Base-by-base conservation (phyloP, 75 land plant species). In the Adiantum capillusveneris region DNA sequence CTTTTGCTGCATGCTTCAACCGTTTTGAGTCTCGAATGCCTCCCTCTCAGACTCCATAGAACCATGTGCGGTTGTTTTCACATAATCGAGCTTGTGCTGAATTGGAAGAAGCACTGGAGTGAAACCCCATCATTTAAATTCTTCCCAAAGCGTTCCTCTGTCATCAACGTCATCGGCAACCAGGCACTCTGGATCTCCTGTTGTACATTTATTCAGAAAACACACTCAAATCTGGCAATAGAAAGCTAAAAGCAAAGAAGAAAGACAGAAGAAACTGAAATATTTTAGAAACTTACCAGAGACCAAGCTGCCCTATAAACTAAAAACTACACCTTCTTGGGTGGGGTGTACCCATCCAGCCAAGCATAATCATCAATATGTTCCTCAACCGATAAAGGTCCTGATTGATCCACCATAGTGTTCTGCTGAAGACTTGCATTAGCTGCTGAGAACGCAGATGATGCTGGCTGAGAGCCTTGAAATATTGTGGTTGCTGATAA, bases 51-150 rank as follows among this genome's bases (percentile, higher is more conserved):
- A 16, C 57, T 51, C 29, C 73, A 79, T 68, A 72, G 71, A 43
- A 62, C 74, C 57, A 44, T 61, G 18, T 63, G 34, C 48, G 49
- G 69, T 25, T 71, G 67, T n/a, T 48, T 71, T 76, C 17, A 83
- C 79, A 34, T 73, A 84, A 66, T 92, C 94, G 53, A 92, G 69
- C 30, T 79, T 81, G 37, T 72, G 56, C 37, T 92, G 97, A 25
- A 94, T 83, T 13, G 81, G 88, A 27, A 68, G 69, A 45, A 92
- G 69, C n/a, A n/a, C n/a, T n/a, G 95, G 90, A 27, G 75, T 37
- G 63, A 88, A 85, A 25, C 94, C 97, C 44, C 82, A 69, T 25
- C 88, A 63, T 53, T 92, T 95, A 68, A 82, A 63, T 43, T 92
- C 97, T 67, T 92, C 97, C 84, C 86, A 85, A 34, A 92, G 66